Evolutionary conservation across 176 grass and related monocot species (phyloP).

Genomic region (Hordeum marinum): DNA sequence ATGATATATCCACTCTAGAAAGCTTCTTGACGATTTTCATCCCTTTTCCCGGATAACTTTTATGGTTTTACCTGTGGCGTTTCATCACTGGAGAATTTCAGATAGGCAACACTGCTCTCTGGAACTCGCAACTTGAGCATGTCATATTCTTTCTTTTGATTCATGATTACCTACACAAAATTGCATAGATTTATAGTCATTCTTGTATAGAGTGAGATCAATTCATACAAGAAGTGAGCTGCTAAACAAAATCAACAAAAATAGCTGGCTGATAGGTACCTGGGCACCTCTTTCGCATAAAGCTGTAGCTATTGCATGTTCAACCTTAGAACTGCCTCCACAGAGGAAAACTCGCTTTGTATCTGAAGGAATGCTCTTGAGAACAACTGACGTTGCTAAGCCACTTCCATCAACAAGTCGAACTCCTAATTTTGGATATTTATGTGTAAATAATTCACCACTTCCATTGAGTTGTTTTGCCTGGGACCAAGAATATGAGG

Average conservation of each 20-base stretch:
- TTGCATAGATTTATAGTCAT: neutral
- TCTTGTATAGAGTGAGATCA: neutral
- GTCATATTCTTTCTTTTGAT: constrained; percentile 56
- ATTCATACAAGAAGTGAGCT: neutral
- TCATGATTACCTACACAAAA: constrained; percentile 61
- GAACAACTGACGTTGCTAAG: constrained; percentile 73
- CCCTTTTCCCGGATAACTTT: neutral
- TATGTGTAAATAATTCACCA: constrained; percentile 64
- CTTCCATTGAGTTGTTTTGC: constrained; percentile 67
- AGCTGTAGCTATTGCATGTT: constrained; percentile 37
- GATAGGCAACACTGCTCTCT: constrained; percentile 34
- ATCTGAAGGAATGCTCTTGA: constrained; percentile 54
- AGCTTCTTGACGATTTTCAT: neutral
- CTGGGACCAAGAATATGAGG: constrained; percentile 27
- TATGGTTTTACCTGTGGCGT: constrained; percentile 65
- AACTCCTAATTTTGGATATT: constrained; percentile 69
- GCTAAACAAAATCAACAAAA: neutral
- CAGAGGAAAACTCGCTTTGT: constrained; percentile 50
- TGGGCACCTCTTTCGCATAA: constrained; percentile 68
- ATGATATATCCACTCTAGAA: neutral
- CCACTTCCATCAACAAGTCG: constrained; percentile 90
- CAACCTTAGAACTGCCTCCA: constrained; percentile 61
- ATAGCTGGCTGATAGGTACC: constrained; percentile 36
- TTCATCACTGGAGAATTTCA: constrained; percentile 49
- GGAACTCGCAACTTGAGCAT: constrained; percentile 56